Evolutionary conservation across 2,329 filamentous ascomycete species (phyloP).

Genomic region (Aspergillus costaricaensis): DNA sequence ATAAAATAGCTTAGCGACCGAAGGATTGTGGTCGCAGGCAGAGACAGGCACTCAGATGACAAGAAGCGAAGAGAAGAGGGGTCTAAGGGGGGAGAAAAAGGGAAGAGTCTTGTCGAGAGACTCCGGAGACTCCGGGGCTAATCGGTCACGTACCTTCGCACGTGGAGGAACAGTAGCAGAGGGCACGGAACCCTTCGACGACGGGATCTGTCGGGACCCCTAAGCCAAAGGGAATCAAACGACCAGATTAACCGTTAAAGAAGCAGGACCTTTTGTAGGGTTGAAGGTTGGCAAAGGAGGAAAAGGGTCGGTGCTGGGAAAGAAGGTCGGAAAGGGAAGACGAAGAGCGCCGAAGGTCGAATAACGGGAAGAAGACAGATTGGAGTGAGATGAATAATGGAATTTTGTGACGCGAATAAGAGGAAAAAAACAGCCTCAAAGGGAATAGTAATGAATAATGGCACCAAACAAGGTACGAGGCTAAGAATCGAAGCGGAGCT

Average conservation of each 20-base stretch:
- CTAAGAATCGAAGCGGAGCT: not conserved
- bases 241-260: not conserved
- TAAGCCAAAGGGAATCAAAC: slow-evolving; percentile 1
- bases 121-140: slow-evolving; percentile 13
- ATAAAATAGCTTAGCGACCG: not conserved
- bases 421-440: not conserved
- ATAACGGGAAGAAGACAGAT: slow-evolving; percentile 5
- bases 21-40: not conserved
- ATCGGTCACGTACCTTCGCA: slow-evolving; percentile 21
- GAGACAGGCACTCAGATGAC: not conserved
- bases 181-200: slow-evolving; percentile 13
- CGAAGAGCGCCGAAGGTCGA: not conserved
- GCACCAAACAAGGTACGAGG: not conserved
- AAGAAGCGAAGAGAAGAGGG: not conserved
- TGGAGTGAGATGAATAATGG: slow-evolving; percentile 1
- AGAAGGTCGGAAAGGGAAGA: not conserved
- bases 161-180: slow-evolving; percentile 16
- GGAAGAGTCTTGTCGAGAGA: not conserved
- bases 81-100: not conserved
- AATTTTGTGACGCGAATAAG: slow-evolving; percentile 5
- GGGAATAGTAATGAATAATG: slow-evolving; percentile 6
- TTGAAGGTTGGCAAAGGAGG: not conserved
- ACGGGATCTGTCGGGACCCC: not conserved
- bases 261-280: not conserved
- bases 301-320: not conserved